phyloP scores from a whole-genome alignment of 306 rosid species.

The Prunus padus region DNA sequence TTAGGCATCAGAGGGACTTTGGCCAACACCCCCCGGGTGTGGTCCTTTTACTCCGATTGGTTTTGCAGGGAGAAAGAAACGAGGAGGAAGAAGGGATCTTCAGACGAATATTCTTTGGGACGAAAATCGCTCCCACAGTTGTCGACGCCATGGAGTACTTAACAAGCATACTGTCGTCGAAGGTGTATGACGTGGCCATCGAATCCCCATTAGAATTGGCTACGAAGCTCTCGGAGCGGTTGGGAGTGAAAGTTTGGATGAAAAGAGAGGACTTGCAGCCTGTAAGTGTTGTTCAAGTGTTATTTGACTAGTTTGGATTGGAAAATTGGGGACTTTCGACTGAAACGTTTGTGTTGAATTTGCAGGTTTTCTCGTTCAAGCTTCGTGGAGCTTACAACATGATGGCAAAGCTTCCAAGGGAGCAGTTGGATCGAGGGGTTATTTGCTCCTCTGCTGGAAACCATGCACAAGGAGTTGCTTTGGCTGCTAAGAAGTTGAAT shows the following conservation, averaged over 20 bases:
- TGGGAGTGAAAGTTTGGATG: constrained; percentile 75
- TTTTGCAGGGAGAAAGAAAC: no score
- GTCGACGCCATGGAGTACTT: constrained; percentile 60
- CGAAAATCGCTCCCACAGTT: no score
- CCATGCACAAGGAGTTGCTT: constrained; percentile 98
- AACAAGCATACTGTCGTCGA: constrained; percentile 74
- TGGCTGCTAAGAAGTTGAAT: constrained; percentile 70
- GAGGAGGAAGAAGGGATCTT: no score
- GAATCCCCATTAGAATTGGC: constrained; percentile 80
- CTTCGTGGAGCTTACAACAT: constrained; percentile 95
- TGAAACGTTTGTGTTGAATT: neutral
- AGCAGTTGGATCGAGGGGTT: constrained; percentile 73
- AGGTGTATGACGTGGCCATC: constrained; percentile 79
- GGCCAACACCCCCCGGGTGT: no score
- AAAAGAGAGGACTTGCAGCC: constrained; percentile 93
- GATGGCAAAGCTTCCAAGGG: constrained; percentile 82
- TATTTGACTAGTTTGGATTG: neutral
- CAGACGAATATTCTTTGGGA: no score
- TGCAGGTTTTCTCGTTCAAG: constrained; percentile 90
- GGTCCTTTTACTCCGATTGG: no score
- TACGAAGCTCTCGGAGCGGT: constrained; percentile 63
- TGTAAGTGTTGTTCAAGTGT: constrained; percentile 39
- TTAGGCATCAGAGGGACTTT: no score
- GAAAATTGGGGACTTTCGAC: neutral
- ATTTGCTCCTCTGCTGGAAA: constrained; percentile 98